Evolutionary conservation across 805 yeast species (phyloP).

Genomic region (Candida tammaniensis): DNA sequence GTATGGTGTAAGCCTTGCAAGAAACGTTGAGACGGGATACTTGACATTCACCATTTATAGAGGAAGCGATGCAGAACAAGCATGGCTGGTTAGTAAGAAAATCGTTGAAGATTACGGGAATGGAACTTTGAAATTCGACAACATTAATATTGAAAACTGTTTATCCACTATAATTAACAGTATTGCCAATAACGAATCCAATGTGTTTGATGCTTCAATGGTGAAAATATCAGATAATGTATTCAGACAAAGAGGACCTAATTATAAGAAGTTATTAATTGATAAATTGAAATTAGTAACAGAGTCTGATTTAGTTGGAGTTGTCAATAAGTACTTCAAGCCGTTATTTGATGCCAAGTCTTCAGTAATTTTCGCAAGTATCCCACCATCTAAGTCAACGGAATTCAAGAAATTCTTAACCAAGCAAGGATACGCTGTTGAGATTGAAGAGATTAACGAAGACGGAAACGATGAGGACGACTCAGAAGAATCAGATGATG

Average conservation of each 20-base stretch:
- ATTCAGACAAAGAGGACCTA: conserved; percentile 67
- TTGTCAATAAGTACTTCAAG: conserved; percentile 56
- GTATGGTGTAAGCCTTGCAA: conserved; percentile 72
- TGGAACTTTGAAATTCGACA: conserved; percentile 56
- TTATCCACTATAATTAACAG: conserved; percentile 70
- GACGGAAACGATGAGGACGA: conserved; percentile 24
- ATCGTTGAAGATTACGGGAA: conserved; percentile 60
- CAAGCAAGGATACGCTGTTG: conserved; percentile 57
- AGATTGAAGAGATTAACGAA: conserved; percentile 48
- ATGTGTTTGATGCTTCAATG: conserved; percentile 61
- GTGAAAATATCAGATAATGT: conserved; percentile 64
- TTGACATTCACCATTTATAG: conserved; percentile 69
- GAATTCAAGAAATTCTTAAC: conserved; percentile 46
- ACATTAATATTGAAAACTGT: conserved; percentile 64
- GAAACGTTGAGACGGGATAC: conserved; percentile 63
- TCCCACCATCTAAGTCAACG: conserved; percentile 64
- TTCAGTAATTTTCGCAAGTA: conserved; percentile 65
- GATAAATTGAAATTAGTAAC: conserved; percentile 51
- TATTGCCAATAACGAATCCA: conserved; percentile 67
- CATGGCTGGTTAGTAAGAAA: conserved; percentile 58
- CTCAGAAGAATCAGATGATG: conserved; percentile 17
- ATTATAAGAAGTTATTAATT: conserved; percentile 56
- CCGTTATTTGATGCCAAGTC: conserved; percentile 58
- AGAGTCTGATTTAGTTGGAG: conserved; percentile 47
- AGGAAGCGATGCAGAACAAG: conserved; percentile 76